phyloP scores from a whole-genome alignment of 805 yeast species.

The Zygosaccharomyces kombuchaensis region DNA sequence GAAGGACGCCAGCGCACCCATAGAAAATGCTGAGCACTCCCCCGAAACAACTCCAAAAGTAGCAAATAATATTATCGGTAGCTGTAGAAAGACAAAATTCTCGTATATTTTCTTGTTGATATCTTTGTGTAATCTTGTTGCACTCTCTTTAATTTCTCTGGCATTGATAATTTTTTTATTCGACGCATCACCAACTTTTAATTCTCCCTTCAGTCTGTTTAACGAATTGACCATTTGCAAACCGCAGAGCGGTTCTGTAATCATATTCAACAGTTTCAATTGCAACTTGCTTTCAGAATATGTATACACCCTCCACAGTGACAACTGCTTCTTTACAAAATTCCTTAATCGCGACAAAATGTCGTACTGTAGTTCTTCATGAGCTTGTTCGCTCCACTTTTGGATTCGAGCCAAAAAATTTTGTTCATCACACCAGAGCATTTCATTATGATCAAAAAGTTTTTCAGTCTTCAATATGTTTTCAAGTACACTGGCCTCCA shows the following conservation, averaged over 20 bases:
- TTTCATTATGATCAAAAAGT: conserved; percentile 19
- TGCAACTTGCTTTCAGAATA: conserved; percentile 31
- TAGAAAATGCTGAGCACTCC: conserved; percentile 31
- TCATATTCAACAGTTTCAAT: conserved; percentile 26
- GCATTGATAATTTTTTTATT: conserved; percentile 17
- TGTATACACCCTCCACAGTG: conserved; percentile 34
- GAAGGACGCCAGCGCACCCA: conserved; percentile 32
- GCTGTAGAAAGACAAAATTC: conserved; percentile 31
- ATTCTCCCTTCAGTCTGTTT: conserved; percentile 34
- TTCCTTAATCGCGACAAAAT: conserved; percentile 28
- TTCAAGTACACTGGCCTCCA: conserved; percentile 12
- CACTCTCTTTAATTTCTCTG: conserved; percentile 18
- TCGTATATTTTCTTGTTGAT: conserved; percentile 25
- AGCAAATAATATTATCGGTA: conserved; percentile 30
- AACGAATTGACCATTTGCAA: conserved; percentile 27
- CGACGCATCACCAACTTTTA: conserved; percentile 16
- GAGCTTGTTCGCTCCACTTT: conserved; percentile 32
- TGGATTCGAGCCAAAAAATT: conserved; percentile 21
- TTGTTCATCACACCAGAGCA: conserved; percentile 13
- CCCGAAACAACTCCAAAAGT: conserved; percentile 29
- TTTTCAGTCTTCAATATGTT: conserved; percentile 15
- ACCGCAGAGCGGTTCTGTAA: conserved; percentile 20
- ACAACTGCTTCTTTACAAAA: conserved; percentile 26
- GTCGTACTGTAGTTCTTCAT: conserved; percentile 28
- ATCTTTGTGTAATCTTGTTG: conserved; percentile 23